Conservation (phyloP, 768 basidiomycete genomes). For the Trametes cubensis region DNA sequence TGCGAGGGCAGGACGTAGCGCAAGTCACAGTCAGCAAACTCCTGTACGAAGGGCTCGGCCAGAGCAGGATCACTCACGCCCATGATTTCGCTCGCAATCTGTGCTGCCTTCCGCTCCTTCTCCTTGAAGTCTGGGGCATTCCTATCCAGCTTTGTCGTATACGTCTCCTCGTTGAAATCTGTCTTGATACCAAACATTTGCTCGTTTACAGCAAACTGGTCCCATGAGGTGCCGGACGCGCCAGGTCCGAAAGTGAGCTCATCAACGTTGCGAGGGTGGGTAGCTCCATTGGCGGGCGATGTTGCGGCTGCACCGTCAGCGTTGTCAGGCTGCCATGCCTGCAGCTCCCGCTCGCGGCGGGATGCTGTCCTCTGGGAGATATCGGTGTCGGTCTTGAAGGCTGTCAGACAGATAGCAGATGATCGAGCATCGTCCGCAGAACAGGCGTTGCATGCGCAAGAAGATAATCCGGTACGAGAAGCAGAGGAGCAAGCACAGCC, state of each 20-base stretch:
- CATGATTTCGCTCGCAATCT: conserved; percentile 89
- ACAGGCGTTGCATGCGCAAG: conserved; percentile 7
- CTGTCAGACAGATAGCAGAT: conserved; percentile 39
- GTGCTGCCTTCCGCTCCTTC: conserved; percentile 83
- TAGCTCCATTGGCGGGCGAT: conserved; percentile 30
- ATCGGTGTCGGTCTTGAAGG: conserved; percentile 82
- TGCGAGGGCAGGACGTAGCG: too few relatives aligned
- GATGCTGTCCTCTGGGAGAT: conserved; percentile 61
- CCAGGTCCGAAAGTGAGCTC: conserved; percentile 71
- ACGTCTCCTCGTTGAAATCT: conserved; percentile 89
- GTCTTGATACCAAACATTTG: conserved; percentile 90
- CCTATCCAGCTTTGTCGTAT: conserved; percentile 93
- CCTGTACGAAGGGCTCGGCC: background rate
- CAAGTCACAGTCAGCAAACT: background rate
- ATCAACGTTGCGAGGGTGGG: conserved; percentile 45
- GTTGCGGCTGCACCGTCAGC: conserved; percentile 36
- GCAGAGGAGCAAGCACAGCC: conserved; percentile 12
- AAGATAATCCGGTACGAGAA: background rate
- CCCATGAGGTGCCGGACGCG: conserved; percentile 61
- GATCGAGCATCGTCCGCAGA: background rate
- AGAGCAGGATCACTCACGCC: conserved; percentile 53
- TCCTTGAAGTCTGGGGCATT: conserved; percentile 84
- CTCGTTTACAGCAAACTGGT: conserved; percentile 94
- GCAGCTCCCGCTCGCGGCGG: conserved; percentile 73
- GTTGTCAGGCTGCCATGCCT: conserved; percentile 66